Evolutionary conservation across 495 filamentous ascomycete genomes (phyloP).

Genomic region (Penicillium pulvis): DNA sequence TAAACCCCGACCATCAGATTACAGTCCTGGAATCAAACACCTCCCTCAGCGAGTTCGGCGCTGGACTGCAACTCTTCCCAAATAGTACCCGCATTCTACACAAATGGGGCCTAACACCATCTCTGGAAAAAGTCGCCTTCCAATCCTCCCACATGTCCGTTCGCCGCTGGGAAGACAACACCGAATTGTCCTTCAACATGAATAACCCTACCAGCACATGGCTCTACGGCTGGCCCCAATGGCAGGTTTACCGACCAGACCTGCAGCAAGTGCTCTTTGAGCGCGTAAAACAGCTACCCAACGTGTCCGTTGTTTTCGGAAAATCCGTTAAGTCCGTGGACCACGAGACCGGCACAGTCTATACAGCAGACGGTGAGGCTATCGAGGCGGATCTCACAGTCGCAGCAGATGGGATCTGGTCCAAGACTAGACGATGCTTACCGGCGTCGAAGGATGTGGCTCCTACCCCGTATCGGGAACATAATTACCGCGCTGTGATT

Average conservation of each 20-base stretch:
- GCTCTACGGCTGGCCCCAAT: slow-evolving; percentile 20
- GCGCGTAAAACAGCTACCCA: slow-evolving; percentile 13
- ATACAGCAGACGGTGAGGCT: slow-evolving; percentile 9
- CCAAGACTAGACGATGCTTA: slow-evolving; percentile 15
- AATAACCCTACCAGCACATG: slow-evolving; percentile 18
- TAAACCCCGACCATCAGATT: slow-evolving; percentile 11
- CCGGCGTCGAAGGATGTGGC: slow-evolving; percentile 17
- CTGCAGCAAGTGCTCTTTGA: slow-evolving; percentile 18
- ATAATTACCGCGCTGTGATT: slow-evolving; percentile 19
- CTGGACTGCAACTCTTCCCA: slow-evolving; percentile 18
- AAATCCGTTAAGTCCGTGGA: slow-evolving; percentile 12
- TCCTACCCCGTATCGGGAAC: slow-evolving; percentile 18
- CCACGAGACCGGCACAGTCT: slow-evolving; percentile 14
- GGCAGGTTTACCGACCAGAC: slow-evolving; percentile 19
- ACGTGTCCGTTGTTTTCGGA: slow-evolving; percentile 15
- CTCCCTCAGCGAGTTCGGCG: slow-evolving; percentile 19
- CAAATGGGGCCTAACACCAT: slow-evolving; percentile 16
- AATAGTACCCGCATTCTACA: slow-evolving; percentile 18
- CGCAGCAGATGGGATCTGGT: slow-evolving; percentile 20
- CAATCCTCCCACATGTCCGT: slow-evolving; percentile 16
- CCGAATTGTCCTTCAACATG: slow-evolving; percentile 17
- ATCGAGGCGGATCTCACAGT: slow-evolving; percentile 18
- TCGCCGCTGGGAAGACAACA: slow-evolving; percentile 19
- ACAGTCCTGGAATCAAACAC: slow-evolving; percentile 17
- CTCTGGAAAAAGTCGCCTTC: slow-evolving; percentile 16